Percentiles rank a stretch among this genome's conserved stretches.
These are phyloP conservation scores for Geum urbanum DNA, from an alignment of 306 rosid species.

Conservation along the genomic window DNA sequence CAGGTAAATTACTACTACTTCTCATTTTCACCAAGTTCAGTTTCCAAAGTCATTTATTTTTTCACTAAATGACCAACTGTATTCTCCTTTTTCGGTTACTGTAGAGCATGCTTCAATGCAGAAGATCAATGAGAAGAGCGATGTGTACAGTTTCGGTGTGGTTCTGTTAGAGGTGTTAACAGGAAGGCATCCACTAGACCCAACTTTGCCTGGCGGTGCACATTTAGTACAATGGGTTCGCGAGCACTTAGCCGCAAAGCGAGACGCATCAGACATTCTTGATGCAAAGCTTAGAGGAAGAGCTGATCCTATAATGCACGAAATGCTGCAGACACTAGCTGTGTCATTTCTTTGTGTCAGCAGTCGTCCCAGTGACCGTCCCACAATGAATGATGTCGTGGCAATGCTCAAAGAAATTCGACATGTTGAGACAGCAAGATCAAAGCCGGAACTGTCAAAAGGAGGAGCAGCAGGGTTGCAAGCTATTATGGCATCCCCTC, in stretches of 20 bases:
- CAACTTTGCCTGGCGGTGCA: slow-evolving; percentile 64
- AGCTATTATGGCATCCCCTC: slow-evolving; percentile 41
- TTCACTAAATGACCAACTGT: slow-evolving; percentile 3
- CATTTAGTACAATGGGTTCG: slow-evolving; percentile 78
- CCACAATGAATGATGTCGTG: slow-evolving; percentile 71
- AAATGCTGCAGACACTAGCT: slow-evolving; percentile 73
- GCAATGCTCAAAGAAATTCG: slow-evolving; percentile 76
- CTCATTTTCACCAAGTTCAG: not conserved
- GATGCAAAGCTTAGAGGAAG: slow-evolving; percentile 65
- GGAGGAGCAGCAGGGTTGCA: slow-evolving; percentile 30
- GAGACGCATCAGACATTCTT: slow-evolving; percentile 52
- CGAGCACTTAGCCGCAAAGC: slow-evolving; percentile 52
- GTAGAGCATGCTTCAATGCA: slow-evolving; percentile 70
- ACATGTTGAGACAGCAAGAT: slow-evolving; percentile 38
- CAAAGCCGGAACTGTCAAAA: slow-evolving; percentile 37
- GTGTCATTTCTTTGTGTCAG: slow-evolving; percentile 63
- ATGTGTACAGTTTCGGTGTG: slow-evolving; percentile 82
- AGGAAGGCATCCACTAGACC: slow-evolving; percentile 88
- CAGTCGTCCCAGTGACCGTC: slow-evolving; percentile 52
- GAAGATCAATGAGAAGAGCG: slow-evolving; percentile 61
- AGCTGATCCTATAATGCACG: slow-evolving; percentile 59
- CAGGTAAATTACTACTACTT: slow-evolving; percentile 45
- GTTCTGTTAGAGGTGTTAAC: slow-evolving; percentile 77
- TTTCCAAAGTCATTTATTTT: not conserved
- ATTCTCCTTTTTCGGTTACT: slow-evolving; percentile 22